These are phyloP conservation scores for Fusarium camptoceras DNA, from an alignment of 2,329 filamentous ascomycete genomes.

Conservation along the genomic window DNA sequence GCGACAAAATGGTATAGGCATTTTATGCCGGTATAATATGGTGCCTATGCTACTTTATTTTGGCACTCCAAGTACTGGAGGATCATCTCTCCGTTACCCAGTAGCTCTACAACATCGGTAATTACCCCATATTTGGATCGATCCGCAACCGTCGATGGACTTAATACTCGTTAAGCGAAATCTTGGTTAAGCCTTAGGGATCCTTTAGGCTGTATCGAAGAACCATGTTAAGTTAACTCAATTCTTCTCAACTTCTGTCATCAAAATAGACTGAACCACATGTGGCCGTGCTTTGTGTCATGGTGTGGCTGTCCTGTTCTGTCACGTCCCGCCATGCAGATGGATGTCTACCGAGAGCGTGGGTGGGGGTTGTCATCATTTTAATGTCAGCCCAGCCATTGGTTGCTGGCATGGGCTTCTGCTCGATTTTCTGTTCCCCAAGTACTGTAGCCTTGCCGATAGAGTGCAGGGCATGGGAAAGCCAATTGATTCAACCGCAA, in stretches of 20 bases:
- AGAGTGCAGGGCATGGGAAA: conserved; percentile 8
- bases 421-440: conserved; percentile 6
- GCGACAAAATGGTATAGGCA: neutral
- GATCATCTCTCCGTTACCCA: neutral
- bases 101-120: conserved; percentile 7
- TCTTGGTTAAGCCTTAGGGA: conserved; percentile 19
- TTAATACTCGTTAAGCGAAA: conserved; percentile 14
- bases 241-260: neutral
- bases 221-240: neutral
- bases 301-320: conserved; percentile 31
- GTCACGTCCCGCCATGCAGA: conserved; percentile 14
- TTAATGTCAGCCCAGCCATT: conserved; percentile 31
- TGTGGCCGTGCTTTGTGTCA: conserved; percentile 22
- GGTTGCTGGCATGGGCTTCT: conserved; percentile 10
- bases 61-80: neutral
- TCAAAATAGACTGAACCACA: conserved; percentile 2
- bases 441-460: conserved; percentile 16
- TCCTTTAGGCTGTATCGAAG: neutral
- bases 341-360: conserved; percentile 32
- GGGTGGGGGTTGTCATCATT: conserved; percentile 25
- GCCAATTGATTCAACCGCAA: neutral
- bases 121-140: conserved; percentile 24
- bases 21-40: neutral
- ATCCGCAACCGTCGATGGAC: neutral
- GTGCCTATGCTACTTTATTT: neutral